Conservation (phyloP, 495 filamentous ascomycete species). For the Aspergillus avenaceus region DNA sequence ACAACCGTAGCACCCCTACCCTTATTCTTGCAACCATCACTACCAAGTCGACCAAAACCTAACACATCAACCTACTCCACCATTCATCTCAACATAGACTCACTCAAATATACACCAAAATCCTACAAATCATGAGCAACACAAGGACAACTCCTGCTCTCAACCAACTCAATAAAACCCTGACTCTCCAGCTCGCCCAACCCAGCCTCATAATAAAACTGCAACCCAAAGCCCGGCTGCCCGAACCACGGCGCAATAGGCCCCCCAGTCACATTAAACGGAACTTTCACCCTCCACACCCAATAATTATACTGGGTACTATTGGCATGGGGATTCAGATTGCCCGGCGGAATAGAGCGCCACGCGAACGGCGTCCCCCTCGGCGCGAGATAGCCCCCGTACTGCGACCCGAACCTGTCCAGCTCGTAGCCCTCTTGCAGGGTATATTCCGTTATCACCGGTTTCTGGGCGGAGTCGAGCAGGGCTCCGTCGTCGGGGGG, state of each 20-base stretch:
- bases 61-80: too few relatives aligned
- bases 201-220: constrained; percentile 28
- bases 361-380: constrained; percentile 49
- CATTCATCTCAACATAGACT: too few relatives aligned
- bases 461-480: constrained; percentile 19
- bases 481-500: constrained; percentile 43
- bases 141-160: not conserved
- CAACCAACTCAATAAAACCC: not conserved
- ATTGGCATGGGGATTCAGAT: constrained; percentile 35
- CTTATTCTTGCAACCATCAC: too few relatives aligned
- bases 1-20: too few relatives aligned
- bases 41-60: too few relatives aligned
- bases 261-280: constrained; percentile 41
- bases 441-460: constrained; percentile 44
- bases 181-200: constrained; percentile 17
- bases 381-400: constrained; percentile 40
- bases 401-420: constrained; percentile 53
- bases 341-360: constrained; percentile 49
- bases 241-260: constrained; percentile 55
- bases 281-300: constrained; percentile 45
- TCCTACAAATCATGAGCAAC: too few relatives aligned
- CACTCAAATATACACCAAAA: too few relatives aligned
- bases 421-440: constrained; percentile 42
- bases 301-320: constrained; percentile 52
- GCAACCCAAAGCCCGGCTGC: constrained; percentile 53